A percentile compares a stretch with the other conserved stretches of the same genome.
These are phyloP conservation scores for Combretum micranthum DNA, from an alignment of 345 rosid species.

Conservation along the genomic window DNA sequence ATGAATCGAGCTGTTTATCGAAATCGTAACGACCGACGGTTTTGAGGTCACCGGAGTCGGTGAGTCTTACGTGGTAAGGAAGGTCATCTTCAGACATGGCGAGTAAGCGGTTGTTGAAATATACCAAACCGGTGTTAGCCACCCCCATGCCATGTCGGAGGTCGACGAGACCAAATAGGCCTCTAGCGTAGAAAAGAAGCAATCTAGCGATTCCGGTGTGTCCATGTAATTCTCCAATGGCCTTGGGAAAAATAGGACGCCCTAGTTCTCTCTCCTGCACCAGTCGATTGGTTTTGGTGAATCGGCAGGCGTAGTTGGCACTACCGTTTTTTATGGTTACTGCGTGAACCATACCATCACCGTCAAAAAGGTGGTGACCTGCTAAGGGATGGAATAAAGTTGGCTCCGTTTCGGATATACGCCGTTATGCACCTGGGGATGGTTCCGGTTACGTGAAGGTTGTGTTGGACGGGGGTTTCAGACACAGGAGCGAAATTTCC, in stretches of 20 bases:
- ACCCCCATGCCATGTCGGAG: slow-evolving; percentile 70
- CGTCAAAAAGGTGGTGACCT: no score
- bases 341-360: no score
- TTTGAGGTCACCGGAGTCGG: slow-evolving; percentile 55
- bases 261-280: slow-evolving; percentile 45
- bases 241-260: slow-evolving; percentile 77
- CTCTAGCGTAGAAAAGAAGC: slow-evolving; percentile 67
- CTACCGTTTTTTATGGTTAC: no score
- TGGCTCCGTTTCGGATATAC: no score
- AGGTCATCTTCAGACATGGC: slow-evolving; percentile 95
- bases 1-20: slow-evolving; percentile 35
- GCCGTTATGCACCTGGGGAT: no score
- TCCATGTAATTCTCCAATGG: slow-evolving; percentile 86
- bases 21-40: slow-evolving; percentile 65
- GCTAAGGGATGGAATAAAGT: no score
- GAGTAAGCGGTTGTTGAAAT: slow-evolving; percentile 64
- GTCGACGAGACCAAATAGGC: slow-evolving; percentile 60
- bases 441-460: no score
- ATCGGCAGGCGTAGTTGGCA: no score
- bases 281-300: neutral
- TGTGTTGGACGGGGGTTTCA: no score
- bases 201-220: slow-evolving; percentile 74
- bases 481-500: no score
- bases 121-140: slow-evolving; percentile 85
- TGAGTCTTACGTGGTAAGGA: slow-evolving; percentile 68